These are phyloP conservation scores for Ulmus americana DNA, from an alignment of 331 rosid species.

Conservation along the genomic window DNA sequence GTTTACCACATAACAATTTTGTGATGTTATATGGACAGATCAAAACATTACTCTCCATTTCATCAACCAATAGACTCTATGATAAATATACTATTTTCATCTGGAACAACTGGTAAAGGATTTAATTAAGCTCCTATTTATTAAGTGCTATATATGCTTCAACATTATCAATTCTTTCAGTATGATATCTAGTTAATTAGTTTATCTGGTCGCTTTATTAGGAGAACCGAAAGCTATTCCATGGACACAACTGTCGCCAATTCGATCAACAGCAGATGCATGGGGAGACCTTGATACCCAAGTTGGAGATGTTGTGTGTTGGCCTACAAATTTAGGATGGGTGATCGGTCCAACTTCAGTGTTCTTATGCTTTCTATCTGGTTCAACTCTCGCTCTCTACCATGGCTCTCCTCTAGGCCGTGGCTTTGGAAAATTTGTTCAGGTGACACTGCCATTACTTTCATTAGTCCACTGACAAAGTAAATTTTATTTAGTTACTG, in stretches of 20 bases:
- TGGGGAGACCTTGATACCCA: slow-evolving; percentile 61
- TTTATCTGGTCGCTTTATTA: slow-evolving; percentile 24
- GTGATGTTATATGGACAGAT: slow-evolving; percentile 36
- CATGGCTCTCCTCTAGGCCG: slow-evolving; percentile 91
- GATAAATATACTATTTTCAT: slow-evolving; percentile 84
- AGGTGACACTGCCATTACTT: slow-evolving; percentile 40
- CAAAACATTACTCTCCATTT: slow-evolving; percentile 46
- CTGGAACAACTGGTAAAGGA: slow-evolving; percentile 84
- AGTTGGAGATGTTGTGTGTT: slow-evolving; percentile 67
- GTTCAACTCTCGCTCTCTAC: slow-evolving; percentile 84
- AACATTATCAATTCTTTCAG: too few relatives aligned
- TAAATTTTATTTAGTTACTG: too few relatives aligned
- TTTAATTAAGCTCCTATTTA: slow-evolving; percentile 10
- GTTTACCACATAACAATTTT: neutral
- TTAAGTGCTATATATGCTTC: neutral
- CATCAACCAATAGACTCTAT: slow-evolving; percentile 52
- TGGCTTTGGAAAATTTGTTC: slow-evolving; percentile 87
- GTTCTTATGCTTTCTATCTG: slow-evolving; percentile 58
- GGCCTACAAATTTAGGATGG: slow-evolving; percentile 98
- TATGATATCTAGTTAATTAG: neutral
- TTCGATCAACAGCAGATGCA: slow-evolving; percentile 63
- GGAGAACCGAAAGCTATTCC: slow-evolving; percentile 97
- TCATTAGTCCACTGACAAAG: too few relatives aligned
- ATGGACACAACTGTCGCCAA: slow-evolving; percentile 87
- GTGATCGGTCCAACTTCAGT: slow-evolving; percentile 72